phyloP scores from a whole-genome alignment of 805 yeast species.

The Pichia phayaonensis region DNA sequence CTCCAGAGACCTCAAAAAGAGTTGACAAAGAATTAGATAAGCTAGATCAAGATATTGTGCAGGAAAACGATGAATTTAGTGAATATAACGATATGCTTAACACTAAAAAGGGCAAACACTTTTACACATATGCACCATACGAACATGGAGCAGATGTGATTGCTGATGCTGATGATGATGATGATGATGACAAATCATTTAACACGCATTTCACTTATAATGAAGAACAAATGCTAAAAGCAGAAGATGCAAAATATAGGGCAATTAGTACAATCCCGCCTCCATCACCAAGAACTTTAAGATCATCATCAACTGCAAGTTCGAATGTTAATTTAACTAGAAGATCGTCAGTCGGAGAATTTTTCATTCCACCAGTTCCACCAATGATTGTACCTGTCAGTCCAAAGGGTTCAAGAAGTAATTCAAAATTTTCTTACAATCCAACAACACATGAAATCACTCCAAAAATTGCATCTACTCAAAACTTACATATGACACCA shows the following conservation, averaged over 20 bases:
- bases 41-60: background rate
- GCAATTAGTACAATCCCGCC: slow-evolving; percentile 44
- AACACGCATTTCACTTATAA: slow-evolving; percentile 53
- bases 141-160: slow-evolving; percentile 8
- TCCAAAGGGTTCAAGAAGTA: slow-evolving; percentile 9
- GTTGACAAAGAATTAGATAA: background rate
- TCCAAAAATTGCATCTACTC: slow-evolving; percentile 5
- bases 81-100: background rate
- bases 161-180: slow-evolving; percentile 4
- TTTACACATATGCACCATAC: slow-evolving; percentile 7
- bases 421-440: slow-evolving; percentile 21
- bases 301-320: slow-evolving; percentile 20
- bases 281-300: slow-evolving; percentile 23
- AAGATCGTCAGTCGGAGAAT: slow-evolving; percentile 31
- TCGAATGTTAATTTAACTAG: slow-evolving; percentile 15
- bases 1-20: background rate
- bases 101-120: background rate
- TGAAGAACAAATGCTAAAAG: slow-evolving; percentile 57
- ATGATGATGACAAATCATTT: slow-evolving; percentile 9
- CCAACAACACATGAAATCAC: slow-evolving; percentile 22
- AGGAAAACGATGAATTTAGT: background rate
- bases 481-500: background rate
- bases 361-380: slow-evolving; percentile 33
- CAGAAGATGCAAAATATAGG: slow-evolving; percentile 57
- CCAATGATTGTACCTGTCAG: slow-evolving; percentile 20